Base-by-base conservation (phyloP, 208 protist species). In the Histomonas meleagridis region DNA sequence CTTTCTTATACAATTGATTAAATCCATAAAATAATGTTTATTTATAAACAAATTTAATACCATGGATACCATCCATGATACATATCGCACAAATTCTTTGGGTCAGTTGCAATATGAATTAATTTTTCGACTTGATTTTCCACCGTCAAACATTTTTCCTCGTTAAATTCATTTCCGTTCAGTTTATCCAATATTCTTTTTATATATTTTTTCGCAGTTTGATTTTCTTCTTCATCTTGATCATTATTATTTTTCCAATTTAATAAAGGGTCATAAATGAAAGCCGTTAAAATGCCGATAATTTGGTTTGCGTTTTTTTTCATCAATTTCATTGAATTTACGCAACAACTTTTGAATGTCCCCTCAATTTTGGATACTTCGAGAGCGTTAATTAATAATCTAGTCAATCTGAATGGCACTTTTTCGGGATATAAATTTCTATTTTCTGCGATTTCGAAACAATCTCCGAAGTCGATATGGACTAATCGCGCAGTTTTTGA, bases 251-350 rank as follows among this genome's bases (percentile, higher is more conserved):
- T n/a, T n/a, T n/a, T n/a, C 76, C 76, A 86, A 26, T 98, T 96
- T 18, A 98, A 94, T 26, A 98, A 95, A 18, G 86, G 86, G 40
- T 91, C 86, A 40, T 91, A 91, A 91, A 91, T 40, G 55, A 91
- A 91, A 70, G 86, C 86, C 28, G 28, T 16, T 0, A 91, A 26
- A 35, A 91, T 10, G 35, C 53, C 86, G 28, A 60, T 65, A 60
- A 91, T 69, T 32, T 60, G 35, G 4, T 32, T 38, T 46, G 26
- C 35, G 43, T 65, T 91, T 26, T 38, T 60, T 60, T 53, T 60
- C 32, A 60, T 38, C 10, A 62, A 32, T 32, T 32, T 14, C 86
- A 91, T 70, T 32, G 53, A 35, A 32, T 46, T 91, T 48, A 21
- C 32, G 53, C 86, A 91, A 32, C n/a, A 32, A 2, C 12, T 49